Evolutionary conservation across 2,329 filamentous ascomycete genomes (phyloP), one percentile per base, ranked within the genome.

Genomic region (Didymella glomerata): DNA sequence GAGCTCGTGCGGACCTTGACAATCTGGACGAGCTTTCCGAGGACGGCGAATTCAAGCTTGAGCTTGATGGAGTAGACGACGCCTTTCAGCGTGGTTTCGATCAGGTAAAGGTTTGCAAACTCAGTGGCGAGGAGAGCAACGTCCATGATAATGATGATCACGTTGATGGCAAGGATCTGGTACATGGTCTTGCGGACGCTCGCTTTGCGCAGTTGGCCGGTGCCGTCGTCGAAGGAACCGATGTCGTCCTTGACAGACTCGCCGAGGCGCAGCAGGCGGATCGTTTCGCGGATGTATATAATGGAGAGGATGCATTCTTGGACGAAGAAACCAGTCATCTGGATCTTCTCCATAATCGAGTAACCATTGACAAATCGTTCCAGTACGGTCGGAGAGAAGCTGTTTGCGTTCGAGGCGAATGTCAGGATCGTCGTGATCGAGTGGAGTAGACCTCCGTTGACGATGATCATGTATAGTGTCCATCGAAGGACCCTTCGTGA

Each of bases 401-500:
- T 30, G 72, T 61, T 80, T 50, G 56, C 61, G 62, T 84, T 84
- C 0, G 82, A 77, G 11, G 83, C 85, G 60, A 81, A 87, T 2
- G 84, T 83, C 28, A 89, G 72, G 1, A 88, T 78, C 0, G 82
- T 83, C 4, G 84, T 84, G 0, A 83, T 80, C 0, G 84, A 74
- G 63, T 88, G 84, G 24, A 86, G 73, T 10, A 86, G 54, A 36
- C 87, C 62, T 18, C 79, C 80, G 65, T 88, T 82, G 59, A 80
- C 67, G 38, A 87, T 79, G 57, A 90, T 88, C 82, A 89, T 86
- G 52, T 69, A 78, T 0, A 87, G 76, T 0, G 86, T 81, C 11
- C 78, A 76, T 4, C 78, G 80, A 0, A 88, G 76, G 3, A 82
- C 71, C 2, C 73, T 72, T 7, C 80, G 77, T 41, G 85, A 83